phyloP scores from a whole-genome alignment of 2,329 filamentous ascomycete genomes.

The Exophiala calicioides region DNA sequence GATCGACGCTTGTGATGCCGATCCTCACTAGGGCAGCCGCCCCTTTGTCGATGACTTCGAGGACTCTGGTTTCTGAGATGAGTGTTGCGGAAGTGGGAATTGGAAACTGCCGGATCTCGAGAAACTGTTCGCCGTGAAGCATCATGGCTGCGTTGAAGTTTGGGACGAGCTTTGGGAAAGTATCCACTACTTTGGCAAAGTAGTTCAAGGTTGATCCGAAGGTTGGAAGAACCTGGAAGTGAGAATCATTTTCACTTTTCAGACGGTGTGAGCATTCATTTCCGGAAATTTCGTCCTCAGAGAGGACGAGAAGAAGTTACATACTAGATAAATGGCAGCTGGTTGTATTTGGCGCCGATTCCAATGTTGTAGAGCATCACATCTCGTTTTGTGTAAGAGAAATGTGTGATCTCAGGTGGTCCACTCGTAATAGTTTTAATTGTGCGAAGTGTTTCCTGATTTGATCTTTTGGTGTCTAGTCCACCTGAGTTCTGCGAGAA shows the following conservation, averaged over 20 bases:
- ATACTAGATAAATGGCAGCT: constrained; percentile 76
- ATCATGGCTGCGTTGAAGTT: constrained; percentile 99
- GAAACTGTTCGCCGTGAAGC: constrained; percentile 96
- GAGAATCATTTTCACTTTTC: constrained; percentile 70
- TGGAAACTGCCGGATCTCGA: constrained; percentile 87
- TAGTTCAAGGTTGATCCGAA: constrained; percentile 93
- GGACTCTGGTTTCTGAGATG: constrained; percentile 49
- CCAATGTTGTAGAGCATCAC: constrained; percentile 94
- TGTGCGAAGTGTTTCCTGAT: neutral
- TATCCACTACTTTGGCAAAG: constrained; percentile 76
- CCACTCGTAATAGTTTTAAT: constrained; percentile 1
- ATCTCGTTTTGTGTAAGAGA: constrained; percentile 81
- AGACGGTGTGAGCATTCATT: neutral
- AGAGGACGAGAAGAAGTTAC: neutral
- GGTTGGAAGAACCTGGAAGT: constrained; percentile 74
- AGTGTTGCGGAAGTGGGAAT: constrained; percentile 60
- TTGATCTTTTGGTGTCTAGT: constrained; percentile 62
- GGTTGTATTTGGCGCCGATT: constrained; percentile 83
- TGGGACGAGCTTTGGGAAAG: constrained; percentile 77
- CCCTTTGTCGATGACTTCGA: constrained; percentile 96
- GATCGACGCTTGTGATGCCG: constrained; percentile 79
- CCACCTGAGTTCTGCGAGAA: neutral
- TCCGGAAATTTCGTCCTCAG: neutral
- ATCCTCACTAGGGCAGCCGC: constrained; percentile 79
- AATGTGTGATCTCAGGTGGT: constrained; percentile 66